Base-by-base conservation (phyloP, 305 asterid genomes). In the Solanum hybrid region DNA sequence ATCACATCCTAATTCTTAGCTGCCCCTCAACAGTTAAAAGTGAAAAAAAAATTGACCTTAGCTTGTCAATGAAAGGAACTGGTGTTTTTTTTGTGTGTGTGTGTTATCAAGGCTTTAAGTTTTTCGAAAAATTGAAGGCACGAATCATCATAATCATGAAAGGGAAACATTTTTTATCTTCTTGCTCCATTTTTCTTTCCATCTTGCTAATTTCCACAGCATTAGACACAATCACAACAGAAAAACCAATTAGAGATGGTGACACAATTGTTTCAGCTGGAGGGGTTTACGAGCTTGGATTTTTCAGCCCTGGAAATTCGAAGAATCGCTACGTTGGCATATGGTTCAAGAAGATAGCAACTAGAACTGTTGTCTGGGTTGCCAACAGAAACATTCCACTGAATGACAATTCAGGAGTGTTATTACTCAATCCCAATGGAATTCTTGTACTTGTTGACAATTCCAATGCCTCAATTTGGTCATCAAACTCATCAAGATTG, bases 281-380 rank as follows among this genome's bases (percentile, higher is more conserved):
- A 4, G 90, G 41, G n/a, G 72, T 5, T 13, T 90, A 81, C 33
- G 92, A 89, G 20, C 90, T 90, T n/a, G 93, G 93, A 36, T 92
- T 90, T 89, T 92, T 92, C 90, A 37, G 89, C 17, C 86, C 88
- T 6, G 91, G 92, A 15, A 87, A 77, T 34, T 89, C 90, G 45
- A 90, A 34, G 27, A 90, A 89, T 24, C 87, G 88, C 17, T 92
- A 92, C 79, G 39, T 92, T 51, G 92, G 93, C 24, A 89, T 89
- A 79, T 92, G 92, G 93, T 90, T 81, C 75, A 89, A 90, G 65
- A 90, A 89, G 26, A 39, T 90, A 27, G 24, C 88, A 70, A 24
- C 51, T 31, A 86, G 22, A 73, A 36, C 41, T 31, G 78, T 87
- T 2, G 86, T 87, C 0, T 83, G 89, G 90, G 83, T 90, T 57